Evolutionary conservation across 371 early-diverging fungal genomes (phyloP), one percentile per base, ranked within the genome.

Genomic region (Mycotypha africana): DNA sequence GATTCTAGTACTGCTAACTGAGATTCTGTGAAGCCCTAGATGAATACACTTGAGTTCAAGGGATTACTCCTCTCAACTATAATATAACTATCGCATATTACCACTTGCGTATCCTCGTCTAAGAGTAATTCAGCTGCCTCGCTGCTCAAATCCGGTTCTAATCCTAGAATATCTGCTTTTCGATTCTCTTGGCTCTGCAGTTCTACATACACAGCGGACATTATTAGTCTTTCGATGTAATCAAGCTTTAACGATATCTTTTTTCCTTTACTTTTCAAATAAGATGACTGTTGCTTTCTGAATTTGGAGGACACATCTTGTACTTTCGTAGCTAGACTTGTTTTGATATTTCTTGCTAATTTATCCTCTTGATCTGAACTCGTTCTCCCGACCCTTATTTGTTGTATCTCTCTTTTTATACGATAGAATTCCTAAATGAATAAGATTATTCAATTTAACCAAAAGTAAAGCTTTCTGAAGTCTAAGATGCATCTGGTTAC

Each of bases 271-370:
- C 92, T 91, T 53, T 90, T 80, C 62, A 98, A 58, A 55, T 95
- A 98, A 0, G 69, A 58, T 1, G 91, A 85, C 65, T 98, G 97
- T 33, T 82, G 68, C 42, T 88, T 91, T 45, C 97, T 70, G 56
- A 95, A 95, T 14, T 54, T 55, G 0, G 73, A 55, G 2, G 97
- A 93, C 21, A 85, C 71, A 4, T 91, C 91, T 65, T 95, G 95
- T 23, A 97, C 78, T 63, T 89, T 87, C 24, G 86, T 80, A 0
- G 98, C 97, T 33, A 96, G 65, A 32, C 89, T 84, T 25, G 78
- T 83, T 58, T 93, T 93, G 11, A 95, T 89, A 60, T 98, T 97
- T 51, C 78, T 79, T 26, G 84, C 83, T 23, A 98, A 68, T 42
- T 56, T 53, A 37, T 67, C 67, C 22, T 89, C 88, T 62, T 93